Conservation (phyloP, 1,284 basidiomycete species). For the Neolentinus lepideus region DNA sequence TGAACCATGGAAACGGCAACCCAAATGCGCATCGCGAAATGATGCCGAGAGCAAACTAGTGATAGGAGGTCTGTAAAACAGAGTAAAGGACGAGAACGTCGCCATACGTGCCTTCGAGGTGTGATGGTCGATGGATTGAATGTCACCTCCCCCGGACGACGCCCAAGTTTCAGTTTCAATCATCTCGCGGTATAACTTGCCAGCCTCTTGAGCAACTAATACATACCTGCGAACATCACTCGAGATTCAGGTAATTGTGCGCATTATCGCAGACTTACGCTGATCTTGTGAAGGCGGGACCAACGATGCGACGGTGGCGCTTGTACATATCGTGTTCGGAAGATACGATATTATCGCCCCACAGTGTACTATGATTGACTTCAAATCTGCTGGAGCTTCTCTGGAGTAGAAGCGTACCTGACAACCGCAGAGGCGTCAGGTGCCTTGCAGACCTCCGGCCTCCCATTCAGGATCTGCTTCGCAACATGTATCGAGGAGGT, state of each 20-base stretch:
- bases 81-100: not conserved
- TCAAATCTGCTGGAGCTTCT: too few relatives aligned
- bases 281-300: not conserved
- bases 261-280: not conserved
- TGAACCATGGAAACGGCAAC: not conserved
- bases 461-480: not conserved
- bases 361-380: not conserved
- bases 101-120: not conserved
- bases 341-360: not conserved
- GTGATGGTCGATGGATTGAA: not conserved
- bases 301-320: not conserved
- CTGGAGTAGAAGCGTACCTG: not conserved
- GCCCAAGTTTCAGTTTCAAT: not conserved
- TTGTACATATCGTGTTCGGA: not conserved
- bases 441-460: not conserved
- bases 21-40: not conserved
- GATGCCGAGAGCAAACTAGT: not conserved
- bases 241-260: not conserved
- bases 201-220: not conserved
- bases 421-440: not conserved
- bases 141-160: not conserved
- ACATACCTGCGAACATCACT: not conserved
- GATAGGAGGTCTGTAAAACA: not conserved
- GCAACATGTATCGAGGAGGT: not conserved
- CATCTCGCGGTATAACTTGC: not conserved